Evolutionary conservation across 495 filamentous ascomycete genomes (phyloP), one percentile per base, ranked within the genome.

Genomic region (Penicillium ochrochloron): DNA sequence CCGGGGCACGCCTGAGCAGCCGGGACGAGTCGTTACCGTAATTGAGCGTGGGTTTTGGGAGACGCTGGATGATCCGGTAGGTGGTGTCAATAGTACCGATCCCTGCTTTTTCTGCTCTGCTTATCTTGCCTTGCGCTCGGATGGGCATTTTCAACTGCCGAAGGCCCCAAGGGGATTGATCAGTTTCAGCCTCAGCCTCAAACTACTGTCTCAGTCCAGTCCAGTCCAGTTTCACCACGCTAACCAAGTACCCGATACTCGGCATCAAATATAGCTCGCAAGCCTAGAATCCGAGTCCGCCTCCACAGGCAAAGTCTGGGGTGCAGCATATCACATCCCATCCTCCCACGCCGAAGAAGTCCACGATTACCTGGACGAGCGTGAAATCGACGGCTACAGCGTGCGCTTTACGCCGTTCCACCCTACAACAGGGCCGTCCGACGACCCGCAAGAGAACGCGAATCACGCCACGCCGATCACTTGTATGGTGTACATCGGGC

Each of bases 381-480:
- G 96, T 15, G 96, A 99, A 78, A 97, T 97, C 68, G 95, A 98
- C 74, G 96, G 96, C 8, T 98, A 98, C 73, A 90, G 86, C 35
- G 93, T 95, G 65, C 92, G 96, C 72, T 92, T 92, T 75, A 94
- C 92, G 23, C 87, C 88, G 1, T 97, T 97, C 75, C 81, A 91
- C 71, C 85, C 90, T 11, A 80, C 84, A 14, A 70, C 80, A 0
- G 56, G 39, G 59, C 27, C 44, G 1, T 53, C 59, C 46, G 8
- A 3, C 9, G 33, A 12, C 35, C 50, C 25, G 48, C 37, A 9
- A 42, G 21, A 56, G 31, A 63, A 14, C 29, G n/a, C 19, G 34
- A 31, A 52, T 17, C 48, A 52, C 15, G 48, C 53, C 5, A 62
- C 70, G 14, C 76, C 82, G 9, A 83, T 87, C 51, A 76, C 73